These are phyloP conservation scores for Microsporum canis DNA, from an alignment of 2,329 filamentous ascomycete genomes.

Conservation along the genomic window DNA sequence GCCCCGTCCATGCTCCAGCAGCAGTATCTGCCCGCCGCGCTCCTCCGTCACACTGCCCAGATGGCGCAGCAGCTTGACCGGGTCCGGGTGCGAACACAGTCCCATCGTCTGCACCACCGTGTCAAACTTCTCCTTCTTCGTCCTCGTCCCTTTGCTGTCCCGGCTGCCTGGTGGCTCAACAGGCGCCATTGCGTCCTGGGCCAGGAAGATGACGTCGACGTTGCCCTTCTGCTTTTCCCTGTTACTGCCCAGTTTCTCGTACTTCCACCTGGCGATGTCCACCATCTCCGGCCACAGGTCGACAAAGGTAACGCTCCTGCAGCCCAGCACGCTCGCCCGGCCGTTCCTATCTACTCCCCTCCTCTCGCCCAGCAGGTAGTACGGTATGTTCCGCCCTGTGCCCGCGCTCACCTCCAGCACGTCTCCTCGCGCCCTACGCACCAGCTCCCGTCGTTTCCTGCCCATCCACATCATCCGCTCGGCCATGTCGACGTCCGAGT, in stretches of 20 bases:
- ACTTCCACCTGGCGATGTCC: conserved; percentile 35
- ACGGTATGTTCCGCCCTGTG: conserved; percentile 39
- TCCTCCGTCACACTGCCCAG: conserved; percentile 31
- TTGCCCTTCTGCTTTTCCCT: not conserved
- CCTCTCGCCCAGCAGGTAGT: conserved; percentile 33
- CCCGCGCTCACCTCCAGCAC: conserved; percentile 41
- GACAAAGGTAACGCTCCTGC: conserved; percentile 36
- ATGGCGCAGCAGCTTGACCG: conserved; percentile 32
- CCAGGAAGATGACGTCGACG: conserved; percentile 24
- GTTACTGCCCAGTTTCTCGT: conserved; percentile 21
- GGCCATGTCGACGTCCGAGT: conserved; percentile 35
- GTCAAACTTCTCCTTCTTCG: conserved; percentile 27
- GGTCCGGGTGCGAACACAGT: conserved; percentile 38
- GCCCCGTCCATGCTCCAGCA: conserved; percentile 41
- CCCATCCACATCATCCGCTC: conserved; percentile 35
- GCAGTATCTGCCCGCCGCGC: conserved; percentile 32
- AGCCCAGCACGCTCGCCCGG: conserved; percentile 23
- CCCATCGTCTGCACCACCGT: conserved; percentile 42
- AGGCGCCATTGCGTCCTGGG: conserved; percentile 25
- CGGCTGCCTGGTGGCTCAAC: not conserved
- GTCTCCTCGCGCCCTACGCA: conserved; percentile 34
- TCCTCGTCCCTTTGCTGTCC: not conserved
- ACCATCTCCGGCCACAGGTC: conserved; percentile 41
- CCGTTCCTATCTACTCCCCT: conserved; percentile 24
- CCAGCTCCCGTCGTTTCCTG: conserved; percentile 31